phyloP scores from a whole-genome alignment of 2,329 filamentous ascomycete species.

The Diaporthe sp. region DNA sequence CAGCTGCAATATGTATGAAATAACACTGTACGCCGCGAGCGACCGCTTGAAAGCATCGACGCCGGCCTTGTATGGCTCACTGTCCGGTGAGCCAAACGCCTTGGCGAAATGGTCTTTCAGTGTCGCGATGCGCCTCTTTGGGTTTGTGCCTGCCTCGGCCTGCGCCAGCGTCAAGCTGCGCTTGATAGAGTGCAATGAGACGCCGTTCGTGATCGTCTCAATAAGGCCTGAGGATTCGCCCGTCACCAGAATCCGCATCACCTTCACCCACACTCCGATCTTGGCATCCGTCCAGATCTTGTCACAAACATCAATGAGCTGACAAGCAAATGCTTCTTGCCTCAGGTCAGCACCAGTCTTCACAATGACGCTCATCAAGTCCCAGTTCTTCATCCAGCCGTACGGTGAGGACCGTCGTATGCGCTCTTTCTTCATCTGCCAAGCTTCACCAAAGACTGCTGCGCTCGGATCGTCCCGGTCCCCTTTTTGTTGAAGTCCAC shows the following conservation, averaged over 20 bases:
- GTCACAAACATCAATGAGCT: constrained; percentile 83
- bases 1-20: constrained; percentile 84
- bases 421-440: constrained; percentile 85
- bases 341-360: constrained; percentile 86
- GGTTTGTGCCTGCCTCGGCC: constrained; percentile 78
- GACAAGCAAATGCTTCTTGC: constrained; percentile 88
- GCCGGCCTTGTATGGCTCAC: constrained; percentile 75
- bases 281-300: constrained; percentile 83
- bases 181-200: constrained; percentile 88
- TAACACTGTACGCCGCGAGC: constrained; percentile 87
- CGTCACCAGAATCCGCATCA: constrained; percentile 88
- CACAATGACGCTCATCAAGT: constrained; percentile 86
- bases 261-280: constrained; percentile 86
- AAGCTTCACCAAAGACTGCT: constrained; percentile 87
- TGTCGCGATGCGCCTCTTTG: constrained; percentile 80
- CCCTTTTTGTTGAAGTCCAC: constrained; percentile 81
- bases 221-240: constrained; percentile 87
- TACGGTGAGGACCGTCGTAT: constrained; percentile 87
- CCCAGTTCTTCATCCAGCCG: constrained; percentile 89
- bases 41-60: constrained; percentile 84
- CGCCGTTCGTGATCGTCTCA: constrained; percentile 89
- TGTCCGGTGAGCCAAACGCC: constrained; percentile 77
- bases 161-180: constrained; percentile 81
- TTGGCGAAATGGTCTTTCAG: constrained; percentile 85
- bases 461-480: constrained; percentile 88